Base-by-base conservation (phyloP, 768 basidiomycete genomes). In the Harrya chromipes region DNA sequence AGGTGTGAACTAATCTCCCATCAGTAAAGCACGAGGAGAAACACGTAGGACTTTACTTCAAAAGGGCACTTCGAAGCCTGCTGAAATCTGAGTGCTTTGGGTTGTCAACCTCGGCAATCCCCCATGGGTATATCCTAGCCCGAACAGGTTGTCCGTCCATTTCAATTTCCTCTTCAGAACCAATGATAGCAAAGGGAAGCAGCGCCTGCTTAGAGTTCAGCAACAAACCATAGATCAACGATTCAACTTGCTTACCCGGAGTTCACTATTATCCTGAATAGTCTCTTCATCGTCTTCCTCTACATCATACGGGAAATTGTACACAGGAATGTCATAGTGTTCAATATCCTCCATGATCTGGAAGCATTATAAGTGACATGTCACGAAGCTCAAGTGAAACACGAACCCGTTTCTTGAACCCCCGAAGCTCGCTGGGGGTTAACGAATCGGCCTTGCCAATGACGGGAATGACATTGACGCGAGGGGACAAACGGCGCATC, bases 311-410 rank as follows among this genome's bases (percentile, higher is more conserved):
- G 97, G 97, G 80, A 99, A 99, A 75, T 98, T 98, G 78, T 98
- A 98, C 35, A 98, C 87, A 5, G 97, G 97, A 59, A 99, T 98
- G 57, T 88, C 87, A 64, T 97, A 97, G 75, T 98, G 82, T 63
- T 97, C 95, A 59, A 99, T 99, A 66, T 99, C 97, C 71, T 99
- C 95, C 95, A 98, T 99, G 62, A 99, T 85, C 94, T 97, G 57
- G 1, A 31, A 3, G 40, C 9, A 19, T 4, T 13, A n/a, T 58
- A 10, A 57, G 50, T 49, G n/a, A 34, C 38, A 34, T 4, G 16
- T 36, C 13, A 46, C 5, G 41, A 19, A 50, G 38, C 29, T 23
- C 37, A 16, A 14, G 17, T 37, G 20, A 43, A 31, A 47, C 6
- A 70, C 80, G 49, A 47, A 86, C 86, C 69, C 97, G 78, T 72